A percentile compares a stretch with the other conserved stretches of the same genome.
phyloP scores from a whole-genome alignment of 352 stramenopile genomes.

The Globisporangium ultimum region DNA sequence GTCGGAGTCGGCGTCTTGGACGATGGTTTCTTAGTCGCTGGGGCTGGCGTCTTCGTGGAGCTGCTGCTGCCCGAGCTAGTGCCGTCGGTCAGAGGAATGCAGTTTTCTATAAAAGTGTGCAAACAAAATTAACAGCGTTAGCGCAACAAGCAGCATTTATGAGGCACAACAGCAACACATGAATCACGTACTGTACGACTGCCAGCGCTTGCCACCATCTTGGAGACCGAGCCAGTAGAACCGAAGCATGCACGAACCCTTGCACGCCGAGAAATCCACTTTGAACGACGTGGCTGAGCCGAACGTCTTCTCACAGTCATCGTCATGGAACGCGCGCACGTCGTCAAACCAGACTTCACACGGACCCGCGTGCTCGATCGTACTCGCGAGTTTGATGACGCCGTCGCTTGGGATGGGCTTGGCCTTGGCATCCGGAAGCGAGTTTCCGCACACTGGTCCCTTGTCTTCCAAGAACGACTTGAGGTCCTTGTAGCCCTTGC shows the following conservation, averaged over 20 bases:
- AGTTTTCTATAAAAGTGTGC: too few species aligned
- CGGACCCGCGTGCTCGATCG: conserved; percentile 21
- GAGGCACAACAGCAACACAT: too few species aligned
- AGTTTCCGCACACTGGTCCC: conserved; percentile 26
- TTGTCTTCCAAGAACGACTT: conserved; percentile 3
- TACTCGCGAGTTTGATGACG: conserved; percentile 25
- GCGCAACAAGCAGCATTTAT: too few species aligned
- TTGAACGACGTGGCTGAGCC: conserved; percentile 20
- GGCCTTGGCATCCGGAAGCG: conserved; percentile 19
- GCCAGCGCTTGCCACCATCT: conserved; percentile 22
- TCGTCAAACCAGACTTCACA: conserved; percentile 48
- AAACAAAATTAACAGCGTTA: too few species aligned
- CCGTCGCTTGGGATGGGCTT: conserved; percentile 30
- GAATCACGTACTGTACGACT: conserved; percentile 36
- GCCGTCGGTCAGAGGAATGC: too few species aligned
- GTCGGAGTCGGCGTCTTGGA: too few species aligned
- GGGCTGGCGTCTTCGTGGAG: too few species aligned
- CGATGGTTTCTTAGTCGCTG: too few species aligned
- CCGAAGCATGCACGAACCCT: conserved; percentile 28
- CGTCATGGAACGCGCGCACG: conserved; percentile 28
- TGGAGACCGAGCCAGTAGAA: conserved; percentile 54
- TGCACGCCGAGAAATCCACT: conserved; percentile 38
- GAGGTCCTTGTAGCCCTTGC: conserved; percentile 5
- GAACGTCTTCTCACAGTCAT: conserved; percentile 29
- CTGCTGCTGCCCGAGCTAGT: too few species aligned